phyloP scores from a whole-genome alignment of 2,329 filamentous ascomycete species.

The Chaetomium sp. region DNA sequence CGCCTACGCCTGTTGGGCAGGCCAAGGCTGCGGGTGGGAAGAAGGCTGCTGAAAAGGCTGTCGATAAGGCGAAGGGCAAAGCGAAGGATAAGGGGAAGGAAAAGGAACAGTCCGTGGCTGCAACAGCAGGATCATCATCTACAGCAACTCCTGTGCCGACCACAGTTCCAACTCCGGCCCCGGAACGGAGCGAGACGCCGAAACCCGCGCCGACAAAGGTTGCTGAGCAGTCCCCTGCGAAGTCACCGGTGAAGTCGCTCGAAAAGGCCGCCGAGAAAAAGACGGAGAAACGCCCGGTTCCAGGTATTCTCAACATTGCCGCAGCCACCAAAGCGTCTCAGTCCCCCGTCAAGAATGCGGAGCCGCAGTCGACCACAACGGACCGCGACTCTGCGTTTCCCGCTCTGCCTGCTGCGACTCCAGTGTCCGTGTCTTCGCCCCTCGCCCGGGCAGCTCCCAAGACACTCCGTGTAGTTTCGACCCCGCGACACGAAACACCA shows the following conservation, averaged over 20 bases:
- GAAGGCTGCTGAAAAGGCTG: constrained; percentile 24
- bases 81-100: constrained; percentile 10
- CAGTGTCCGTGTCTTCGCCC: constrained; percentile 47
- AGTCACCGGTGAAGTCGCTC: neutral
- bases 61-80: constrained; percentile 17
- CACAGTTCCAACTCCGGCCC: constrained; percentile 19
- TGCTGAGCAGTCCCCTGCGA: constrained; percentile 21
- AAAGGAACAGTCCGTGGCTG: neutral
- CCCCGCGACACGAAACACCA: constrained; percentile 55
- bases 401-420: constrained; percentile 43
- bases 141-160: too few species aligned
- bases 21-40: constrained; percentile 32
- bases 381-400: constrained; percentile 41
- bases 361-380: constrained; percentile 26
- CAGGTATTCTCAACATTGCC: constrained; percentile 43
- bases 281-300: constrained; percentile 34
- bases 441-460: constrained; percentile 49
- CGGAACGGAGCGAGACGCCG: constrained; percentile 22
- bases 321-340: constrained; percentile 37
- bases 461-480: constrained; percentile 63
- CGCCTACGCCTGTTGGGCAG: constrained; percentile 27
- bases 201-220: constrained; percentile 20
- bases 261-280: constrained; percentile 12
- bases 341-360: constrained; percentile 25
- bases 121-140: neutral